Conservation (phyloP, 495 filamentous ascomycete species). For the Margaritispora aquatica region DNA sequence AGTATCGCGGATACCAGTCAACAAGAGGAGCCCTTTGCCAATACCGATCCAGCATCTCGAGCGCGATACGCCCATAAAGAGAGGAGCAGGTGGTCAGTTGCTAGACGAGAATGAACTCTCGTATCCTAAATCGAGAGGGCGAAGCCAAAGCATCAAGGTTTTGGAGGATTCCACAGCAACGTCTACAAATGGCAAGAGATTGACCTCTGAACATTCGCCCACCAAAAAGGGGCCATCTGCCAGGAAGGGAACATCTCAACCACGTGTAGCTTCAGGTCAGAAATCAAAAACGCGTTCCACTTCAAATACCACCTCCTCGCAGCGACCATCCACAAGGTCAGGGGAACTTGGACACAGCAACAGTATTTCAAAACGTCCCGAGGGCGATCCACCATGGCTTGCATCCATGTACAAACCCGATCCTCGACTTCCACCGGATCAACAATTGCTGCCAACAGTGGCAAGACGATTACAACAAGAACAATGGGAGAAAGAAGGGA, state of each 20-base stretch:
- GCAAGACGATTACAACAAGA: constrained; percentile 89
- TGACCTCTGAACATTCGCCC: constrained; percentile 37
- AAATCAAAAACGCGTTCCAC: constrained; percentile 58
- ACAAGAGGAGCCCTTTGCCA: constrained; percentile 70
- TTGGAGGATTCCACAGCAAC: constrained; percentile 40
- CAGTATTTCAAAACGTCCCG: constrained; percentile 58
- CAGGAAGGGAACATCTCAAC: constrained; percentile 38
- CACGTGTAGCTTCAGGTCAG: constrained; percentile 20
- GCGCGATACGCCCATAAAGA: constrained; percentile 59
- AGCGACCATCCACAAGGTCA: constrained; percentile 44
- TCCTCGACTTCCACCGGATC: constrained; percentile 86
- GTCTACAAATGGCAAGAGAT: constrained; percentile 38
- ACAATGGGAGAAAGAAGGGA: constrained; percentile 88
- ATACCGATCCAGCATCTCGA: constrained; percentile 64
- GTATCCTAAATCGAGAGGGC: constrained; percentile 55
- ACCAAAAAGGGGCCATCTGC: constrained; percentile 31
- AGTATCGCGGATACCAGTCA: constrained; percentile 75
- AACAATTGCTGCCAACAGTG: constrained; percentile 91
- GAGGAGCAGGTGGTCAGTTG: constrained; percentile 53
- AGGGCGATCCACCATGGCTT: constrained; percentile 95
- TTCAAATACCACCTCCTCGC: constrained; percentile 10
- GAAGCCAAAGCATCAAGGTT: constrained; percentile 58
- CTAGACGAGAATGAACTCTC: constrained; percentile 54
- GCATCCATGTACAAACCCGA: constrained; percentile 93
- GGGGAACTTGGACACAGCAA: constrained; percentile 35